Evolutionary conservation across 257 asterid genomes (phyloP), one percentile per base, ranked within the genome.

Genomic region (Nicotiana benthamiana): DNA sequence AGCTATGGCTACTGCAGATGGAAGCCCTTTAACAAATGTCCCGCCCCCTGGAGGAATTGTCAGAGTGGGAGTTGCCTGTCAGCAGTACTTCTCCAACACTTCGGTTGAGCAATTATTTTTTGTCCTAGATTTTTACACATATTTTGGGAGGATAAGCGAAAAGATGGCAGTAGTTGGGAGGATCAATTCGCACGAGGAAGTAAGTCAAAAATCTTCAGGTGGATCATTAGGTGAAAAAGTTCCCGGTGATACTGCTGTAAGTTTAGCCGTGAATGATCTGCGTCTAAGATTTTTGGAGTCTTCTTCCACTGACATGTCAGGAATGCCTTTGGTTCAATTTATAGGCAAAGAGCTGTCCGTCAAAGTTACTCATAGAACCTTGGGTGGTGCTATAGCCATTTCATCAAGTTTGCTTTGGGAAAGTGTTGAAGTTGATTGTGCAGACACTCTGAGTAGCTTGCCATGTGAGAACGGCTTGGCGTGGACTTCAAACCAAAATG

Each of bases 1-100:
- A 83, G 98, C 98, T n/a, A 94, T 96, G 97, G 97, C 88, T 87
- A 92, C 99, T 84, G 93, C 97, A 60, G 99, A 96, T 89, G 98
- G 99, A 75, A 91, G 90, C 79, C 97, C 98, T 76, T 84, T 96
- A 87, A 89, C 90, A 81, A 83, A 65, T 72, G 84, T 94, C 83
- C 98, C 99, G 56, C 99, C 98, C 81, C 94, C 97, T 5, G 97
- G 97, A 56, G 99, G 99, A 75, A 79, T 96, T 75, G 95, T 96
- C 75, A 90, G 99, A 87, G 81, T 94, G 67, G 99, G 97, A 80
- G 85, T 96, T 87, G 89, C 98, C 81, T 92, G 94, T 89, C 92
- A 90, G 86, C 97, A 90, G 75, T 94, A 84, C 88, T 78, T 87
- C 63, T 94, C 98, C 78, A 89, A 91, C 89, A 88, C 97, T 79